These are phyloP conservation scores for Nemania abortiva DNA, from an alignment of 2,329 filamentous ascomycete genomes.

Conservation along the genomic window DNA sequence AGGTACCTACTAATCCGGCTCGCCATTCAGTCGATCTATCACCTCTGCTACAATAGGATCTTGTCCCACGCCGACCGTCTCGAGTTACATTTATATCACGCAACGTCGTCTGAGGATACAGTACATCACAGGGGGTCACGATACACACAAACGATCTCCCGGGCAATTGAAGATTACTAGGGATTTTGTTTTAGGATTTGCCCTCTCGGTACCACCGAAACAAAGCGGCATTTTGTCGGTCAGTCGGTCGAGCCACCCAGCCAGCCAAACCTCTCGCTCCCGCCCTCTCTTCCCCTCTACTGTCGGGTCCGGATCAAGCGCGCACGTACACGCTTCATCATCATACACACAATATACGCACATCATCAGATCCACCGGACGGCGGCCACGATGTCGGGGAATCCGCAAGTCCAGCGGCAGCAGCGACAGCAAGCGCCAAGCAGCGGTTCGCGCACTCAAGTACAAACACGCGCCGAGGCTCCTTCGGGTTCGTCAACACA, in stretches of 20 bases:
- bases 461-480: conserved; percentile 16
- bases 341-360: not conserved
- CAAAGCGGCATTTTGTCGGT: not conserved
- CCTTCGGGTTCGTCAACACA: conserved; percentile 45
- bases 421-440: conserved; percentile 21
- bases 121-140: not conserved
- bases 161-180: not conserved
- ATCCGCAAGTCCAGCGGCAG: conserved; percentile 14
- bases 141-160: not conserved
- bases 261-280: not conserved
- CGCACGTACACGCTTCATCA: not conserved
- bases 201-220: not conserved
- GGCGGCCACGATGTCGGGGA: conserved; percentile 27
- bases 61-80: not conserved
- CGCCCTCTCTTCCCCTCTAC: not conserved
- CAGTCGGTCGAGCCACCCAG: not conserved
- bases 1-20: not conserved
- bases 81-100: not conserved
- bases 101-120: not conserved
- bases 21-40: not conserved
- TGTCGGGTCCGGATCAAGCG: not conserved
- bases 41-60: not conserved
- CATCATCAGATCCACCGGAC: not conserved
- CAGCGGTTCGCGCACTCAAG: conserved; percentile 30
- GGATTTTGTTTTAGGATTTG: not conserved